Evolutionary conservation across 2,329 filamentous ascomycete genomes (phyloP).

Genomic region (Paecilomyces fulvus): DNA sequence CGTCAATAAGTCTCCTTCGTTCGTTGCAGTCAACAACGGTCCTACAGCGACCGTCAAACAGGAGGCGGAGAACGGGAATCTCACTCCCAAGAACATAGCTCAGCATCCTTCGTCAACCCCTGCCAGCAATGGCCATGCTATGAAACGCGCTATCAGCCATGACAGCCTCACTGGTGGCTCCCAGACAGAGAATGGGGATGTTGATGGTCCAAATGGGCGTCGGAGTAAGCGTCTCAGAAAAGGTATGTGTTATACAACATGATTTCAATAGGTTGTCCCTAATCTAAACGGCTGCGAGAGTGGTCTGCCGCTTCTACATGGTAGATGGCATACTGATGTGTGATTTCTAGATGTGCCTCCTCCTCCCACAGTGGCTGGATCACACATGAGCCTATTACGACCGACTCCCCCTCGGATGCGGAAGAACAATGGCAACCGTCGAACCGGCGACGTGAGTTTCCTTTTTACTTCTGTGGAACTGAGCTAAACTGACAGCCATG

Average conservation of each 20-base stretch:
- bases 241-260: conserved; percentile 45
- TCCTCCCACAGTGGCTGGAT: conserved; percentile 80
- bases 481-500: conserved; percentile 18
- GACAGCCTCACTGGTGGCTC: conserved; percentile 38
- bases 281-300: not conserved
- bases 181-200: conserved; percentile 42
- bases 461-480: conserved; percentile 4
- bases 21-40: conserved; percentile 33
- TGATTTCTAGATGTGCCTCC: conserved; percentile 46
- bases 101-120: conserved; percentile 52
- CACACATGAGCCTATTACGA: conserved; percentile 91
- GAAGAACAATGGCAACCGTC: conserved; percentile 48
- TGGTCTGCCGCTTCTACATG: not conserved
- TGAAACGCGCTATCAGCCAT: conserved; percentile 70
- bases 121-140: conserved; percentile 44
- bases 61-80: conserved; percentile 48
- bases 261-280: not conserved
- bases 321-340: conserved; percentile 1
- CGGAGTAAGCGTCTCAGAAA: conserved; percentile 92
- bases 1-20: conserved; percentile 45
- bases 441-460: conserved; percentile 48
- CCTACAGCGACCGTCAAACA: conserved; percentile 34
- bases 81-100: conserved; percentile 55
- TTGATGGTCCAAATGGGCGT: conserved; percentile 58
- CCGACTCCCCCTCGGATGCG: conserved; percentile 58